Evolutionary conservation across 2,329 filamentous ascomycete genomes (phyloP), one percentile per base, ranked within the genome.

Genomic region (Alternaria ventricosa): DNA sequence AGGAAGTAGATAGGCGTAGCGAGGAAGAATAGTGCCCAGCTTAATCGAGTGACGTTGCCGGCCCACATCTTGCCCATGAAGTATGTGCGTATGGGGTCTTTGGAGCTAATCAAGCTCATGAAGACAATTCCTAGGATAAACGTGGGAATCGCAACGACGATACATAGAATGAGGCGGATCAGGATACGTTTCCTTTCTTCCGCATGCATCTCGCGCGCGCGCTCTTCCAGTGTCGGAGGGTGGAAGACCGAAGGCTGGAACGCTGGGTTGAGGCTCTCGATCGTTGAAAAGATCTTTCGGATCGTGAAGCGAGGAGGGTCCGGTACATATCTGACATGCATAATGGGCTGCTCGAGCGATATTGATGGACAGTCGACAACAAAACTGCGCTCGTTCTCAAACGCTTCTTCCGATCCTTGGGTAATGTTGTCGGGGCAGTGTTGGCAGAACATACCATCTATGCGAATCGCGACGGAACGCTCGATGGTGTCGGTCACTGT

Each of bases 81-180:
- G 70, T 88, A 93, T 65, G 84, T 82, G 60, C 89, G 88, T 12
- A 85, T 84, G 0, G 79, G 68, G 69, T 94, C 86, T 2, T 84
- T 79, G 4, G 84, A 78, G 0, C 90, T 83, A 0, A 97, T 86
- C 1, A 97, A 84, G 64, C 87, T 93, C 94, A 97, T 97, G 81
- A 93, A 97, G 1, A 97, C 89, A 57, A 97, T 92, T 4, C 95
- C 94, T 43, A 97, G 89, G 55, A 97, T 78, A 71, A 97, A 94
- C 0, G 92, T 93, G 2, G 95, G 94, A 47, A 97, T 90, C 20
- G 91, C 90, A 6, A 91, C 82, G 25, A 90, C 72, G 27, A 91
- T 79, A 1, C 92, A 90, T 59, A 96, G 84, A 1, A 91, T 75
- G 15, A 93, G 85, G n/a, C 94, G 89, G 63, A 87, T 83, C 0